Evolutionary conservation across 225 moss, liverwort and hornwort species (phyloP).

Genomic region (Anthoceros angustus): DNA sequence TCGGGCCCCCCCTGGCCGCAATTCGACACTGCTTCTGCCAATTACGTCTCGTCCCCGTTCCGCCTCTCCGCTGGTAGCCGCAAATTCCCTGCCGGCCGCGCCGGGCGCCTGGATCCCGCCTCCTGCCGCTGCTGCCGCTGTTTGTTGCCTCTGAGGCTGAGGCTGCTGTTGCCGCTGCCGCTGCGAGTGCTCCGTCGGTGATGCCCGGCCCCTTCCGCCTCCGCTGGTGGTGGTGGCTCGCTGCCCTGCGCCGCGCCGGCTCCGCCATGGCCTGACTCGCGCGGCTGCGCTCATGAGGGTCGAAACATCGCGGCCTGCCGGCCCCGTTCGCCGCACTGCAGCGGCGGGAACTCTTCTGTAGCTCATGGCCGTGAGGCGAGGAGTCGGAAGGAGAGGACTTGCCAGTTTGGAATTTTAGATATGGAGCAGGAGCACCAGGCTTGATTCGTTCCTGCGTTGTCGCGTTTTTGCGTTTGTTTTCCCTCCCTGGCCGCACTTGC

Average conservation of each 20-base stretch:
- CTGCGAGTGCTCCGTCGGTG: neutral
- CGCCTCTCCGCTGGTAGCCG: no score
- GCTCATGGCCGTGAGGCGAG: no score
- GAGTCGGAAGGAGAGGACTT: no score
- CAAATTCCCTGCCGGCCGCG: no score
- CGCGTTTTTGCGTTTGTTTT: no score
- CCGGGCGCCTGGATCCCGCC: neutral
- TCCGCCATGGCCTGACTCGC: neutral
- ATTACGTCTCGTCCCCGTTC: no score
- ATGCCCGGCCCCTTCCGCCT: neutral
- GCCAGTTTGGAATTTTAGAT: no score
- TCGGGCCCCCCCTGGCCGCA: neutral
- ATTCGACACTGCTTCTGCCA: no score
- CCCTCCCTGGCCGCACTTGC: no score
- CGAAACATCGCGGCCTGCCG: neutral
- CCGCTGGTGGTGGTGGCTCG: slow-evolving; percentile 1
- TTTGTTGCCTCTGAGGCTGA: neutral
- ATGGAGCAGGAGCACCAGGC: no score
- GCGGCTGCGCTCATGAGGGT: neutral
- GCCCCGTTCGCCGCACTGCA: neutral
- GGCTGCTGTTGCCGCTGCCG: neutral
- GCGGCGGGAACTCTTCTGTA: neutral
- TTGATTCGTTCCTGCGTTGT: no score
- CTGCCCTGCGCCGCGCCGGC: neutral
- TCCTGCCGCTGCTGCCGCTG: neutral